phyloP scores from a whole-genome alignment of 2,329 filamentous ascomycete species.

The Colletotrichum cereale region DNA sequence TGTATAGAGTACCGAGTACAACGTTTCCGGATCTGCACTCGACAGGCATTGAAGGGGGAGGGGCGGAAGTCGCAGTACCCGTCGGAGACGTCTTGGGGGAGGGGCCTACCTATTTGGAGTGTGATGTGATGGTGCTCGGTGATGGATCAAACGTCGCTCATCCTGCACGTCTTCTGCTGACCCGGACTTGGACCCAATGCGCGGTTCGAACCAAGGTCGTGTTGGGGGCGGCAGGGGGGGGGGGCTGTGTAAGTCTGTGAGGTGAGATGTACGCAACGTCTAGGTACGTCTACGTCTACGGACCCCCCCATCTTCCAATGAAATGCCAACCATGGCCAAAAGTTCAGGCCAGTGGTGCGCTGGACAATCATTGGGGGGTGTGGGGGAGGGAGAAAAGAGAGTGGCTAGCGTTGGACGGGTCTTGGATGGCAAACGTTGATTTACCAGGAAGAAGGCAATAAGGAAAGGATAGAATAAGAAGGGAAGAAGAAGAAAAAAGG shows the following conservation, averaged over 20 bases:
- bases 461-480: neutral
- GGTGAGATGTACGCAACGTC: conserved; percentile 17
- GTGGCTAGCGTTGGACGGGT: neutral
- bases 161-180: conserved; percentile 37
- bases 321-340: neutral
- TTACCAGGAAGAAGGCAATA: neutral
- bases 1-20: conserved; percentile 5
- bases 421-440: neutral
- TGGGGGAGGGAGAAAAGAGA: neutral
- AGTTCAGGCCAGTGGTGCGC: neutral
- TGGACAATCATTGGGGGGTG: neutral
- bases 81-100: conserved; percentile 1
- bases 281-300: neutral
- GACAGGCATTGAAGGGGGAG: conserved; percentile 16
- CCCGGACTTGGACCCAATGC: conserved; percentile 21
- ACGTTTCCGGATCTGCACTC: conserved; percentile 22
- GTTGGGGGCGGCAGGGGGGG: neutral
- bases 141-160: conserved; percentile 29
- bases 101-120: neutral
- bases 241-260: conserved; percentile 33
- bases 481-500: neutral
- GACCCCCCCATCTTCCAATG: neutral
- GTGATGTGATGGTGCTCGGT: conserved; percentile 26
- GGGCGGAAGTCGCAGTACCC: neutral
- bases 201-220: neutral